Evolutionary conservation across 225 moss, liverwort and hornwort genomes (phyloP), one percentile per base, ranked within the genome.

Genomic region (Anthoceros angustus): DNA sequence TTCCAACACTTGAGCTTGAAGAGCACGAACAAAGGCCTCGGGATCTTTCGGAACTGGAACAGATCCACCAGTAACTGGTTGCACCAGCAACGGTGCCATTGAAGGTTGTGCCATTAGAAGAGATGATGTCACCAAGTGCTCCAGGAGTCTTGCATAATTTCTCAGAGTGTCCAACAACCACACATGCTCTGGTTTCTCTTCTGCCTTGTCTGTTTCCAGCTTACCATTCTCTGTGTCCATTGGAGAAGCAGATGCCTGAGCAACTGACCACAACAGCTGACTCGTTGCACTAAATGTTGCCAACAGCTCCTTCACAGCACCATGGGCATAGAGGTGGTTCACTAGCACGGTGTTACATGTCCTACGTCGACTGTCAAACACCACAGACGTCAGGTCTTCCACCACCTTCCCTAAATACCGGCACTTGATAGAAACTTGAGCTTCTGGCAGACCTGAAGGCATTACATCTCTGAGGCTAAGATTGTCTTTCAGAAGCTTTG

Each of bases 211-310:
- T 63, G 62, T 61, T 66, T 86, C 88, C 14, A 70, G 67, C 67
- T 84, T 95, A 20, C 82, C 84, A 72, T 79, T 81, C 69, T 92
- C 95, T 38, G 84, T 98, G 55, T 98, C 95, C 95, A 98, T 92
- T 21, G 88, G 91, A 50, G 87, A 89, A 71, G 79, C 89, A 73
- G 81, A 87, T 42, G 63, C 75, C 69, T 74, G 88, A 18, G 88
- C 79, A 32, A 84, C 75, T 49, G 85, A 81, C 95, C 95, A 98
- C 40, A 98, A 73, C 62, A 91, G 79, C 74, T 98, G 81, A 77
- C 86, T 91, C 23, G 87, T 91, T 66, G 91, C 91, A 66, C 75
- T 75, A 42, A 98, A 98, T 20, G 95, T 89, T 42, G 74, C 74
- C 63, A 92, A 43, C 9, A 98, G 72, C 74, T 89, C 72, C 76